phyloP scores from a whole-genome alignment of 176 grass and related monocot genomes.

The Rhynchospora tenuis region DNA sequence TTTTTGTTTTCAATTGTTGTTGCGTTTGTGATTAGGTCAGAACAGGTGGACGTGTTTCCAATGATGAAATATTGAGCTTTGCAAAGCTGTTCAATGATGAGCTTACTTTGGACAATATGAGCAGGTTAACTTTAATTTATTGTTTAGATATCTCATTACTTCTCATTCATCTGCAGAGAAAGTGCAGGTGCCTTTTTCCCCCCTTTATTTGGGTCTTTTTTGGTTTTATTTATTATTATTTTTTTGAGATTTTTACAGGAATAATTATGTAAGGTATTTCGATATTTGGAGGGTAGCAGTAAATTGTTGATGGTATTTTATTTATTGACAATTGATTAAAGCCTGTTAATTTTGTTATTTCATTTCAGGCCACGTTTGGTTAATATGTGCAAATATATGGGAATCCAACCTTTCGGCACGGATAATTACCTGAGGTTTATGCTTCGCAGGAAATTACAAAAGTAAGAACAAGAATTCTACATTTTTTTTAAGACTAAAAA shows the following conservation, averaged over 20 bases:
- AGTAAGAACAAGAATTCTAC: conserved; percentile 44
- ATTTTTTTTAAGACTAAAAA: neutral
- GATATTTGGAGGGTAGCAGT: neutral
- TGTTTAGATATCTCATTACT: conserved; percentile 5
- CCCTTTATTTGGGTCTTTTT: neutral
- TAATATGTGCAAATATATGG: conserved; percentile 99
- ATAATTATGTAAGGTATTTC: neutral
- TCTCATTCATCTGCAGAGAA: neutral
- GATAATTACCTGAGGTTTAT: conserved; percentile 92
- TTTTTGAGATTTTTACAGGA: neutral
- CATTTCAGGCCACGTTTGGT: conserved; percentile 71
- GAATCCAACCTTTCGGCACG: conserved; percentile 83
- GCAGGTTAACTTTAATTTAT: conserved; percentile 47
- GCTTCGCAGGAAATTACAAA: conserved; percentile 79
- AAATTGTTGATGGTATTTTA: neutral
- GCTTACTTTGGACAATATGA: conserved; percentile 95
- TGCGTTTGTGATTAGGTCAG: conserved; percentile 59
- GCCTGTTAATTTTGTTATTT: conserved; percentile 18
- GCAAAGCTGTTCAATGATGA: conserved; percentile 98
- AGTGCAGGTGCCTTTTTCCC: neutral
- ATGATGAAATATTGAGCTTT: conserved; percentile 95
- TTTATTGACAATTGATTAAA: neutral
- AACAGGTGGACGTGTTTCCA: conserved; percentile 75
- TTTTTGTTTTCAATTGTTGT: conserved; percentile 32
- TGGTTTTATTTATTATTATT: neutral